Conservation (phyloP, 2,329 filamentous ascomycete species). For the Rhexocercosporidium sp. region DNA sequence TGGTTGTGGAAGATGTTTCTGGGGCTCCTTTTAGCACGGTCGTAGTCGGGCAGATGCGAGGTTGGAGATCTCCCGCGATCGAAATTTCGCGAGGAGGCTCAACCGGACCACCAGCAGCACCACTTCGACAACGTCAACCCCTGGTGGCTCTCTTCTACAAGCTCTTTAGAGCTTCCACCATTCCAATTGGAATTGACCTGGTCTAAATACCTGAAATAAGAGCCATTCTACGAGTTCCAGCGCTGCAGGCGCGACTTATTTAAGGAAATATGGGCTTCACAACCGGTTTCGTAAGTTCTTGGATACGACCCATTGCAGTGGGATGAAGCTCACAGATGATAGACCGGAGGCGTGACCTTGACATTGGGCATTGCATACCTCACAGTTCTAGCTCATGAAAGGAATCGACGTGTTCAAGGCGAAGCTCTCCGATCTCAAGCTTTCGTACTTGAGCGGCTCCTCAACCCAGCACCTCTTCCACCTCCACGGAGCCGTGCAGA, state of each 20-base stretch:
- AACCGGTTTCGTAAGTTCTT: conserved; percentile 70
- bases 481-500: conserved; percentile 58
- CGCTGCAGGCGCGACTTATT: conserved; percentile 27
- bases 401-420: conserved; percentile 66
- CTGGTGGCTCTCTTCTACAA: conserved; percentile 19
- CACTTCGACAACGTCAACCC: conserved; percentile 16
- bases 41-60: conserved; percentile 2
- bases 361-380: conserved; percentile 77
- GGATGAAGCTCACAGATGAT: conserved; percentile 23
- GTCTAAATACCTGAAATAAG: not conserved
- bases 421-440: conserved; percentile 62
- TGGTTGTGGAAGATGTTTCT: not conserved
- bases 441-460: conserved; percentile 56
- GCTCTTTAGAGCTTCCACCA: conserved; percentile 30
- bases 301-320: not conserved
- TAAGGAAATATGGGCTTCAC: conserved; percentile 69
- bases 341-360: conserved; percentile 79
- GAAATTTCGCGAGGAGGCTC: conserved; percentile 13
- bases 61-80: conserved; percentile 5
- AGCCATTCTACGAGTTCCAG: conserved; percentile 5
- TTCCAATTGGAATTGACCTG: conserved; percentile 22
- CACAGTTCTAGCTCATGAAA: conserved; percentile 71
- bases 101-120: conserved; percentile 22
- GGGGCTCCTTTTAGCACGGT: not conserved
- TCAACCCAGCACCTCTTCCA: conserved; percentile 54